Evolutionary conservation across 176 grass and related monocot genomes (phyloP).

Genomic region (Puya raimondii): DNA sequence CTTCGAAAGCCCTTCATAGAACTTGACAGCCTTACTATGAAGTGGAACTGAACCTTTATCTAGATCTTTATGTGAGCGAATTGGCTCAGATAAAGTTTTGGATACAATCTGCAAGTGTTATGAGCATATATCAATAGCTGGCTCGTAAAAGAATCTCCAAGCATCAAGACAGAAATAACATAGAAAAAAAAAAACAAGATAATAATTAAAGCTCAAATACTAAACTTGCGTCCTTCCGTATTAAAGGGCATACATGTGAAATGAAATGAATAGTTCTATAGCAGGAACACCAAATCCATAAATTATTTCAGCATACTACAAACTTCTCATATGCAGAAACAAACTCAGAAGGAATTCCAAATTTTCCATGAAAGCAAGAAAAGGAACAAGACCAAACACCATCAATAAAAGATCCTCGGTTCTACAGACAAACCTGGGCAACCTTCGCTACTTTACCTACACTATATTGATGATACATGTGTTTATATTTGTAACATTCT

Average conservation of each 20-base stretch:
- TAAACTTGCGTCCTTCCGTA: neutral
- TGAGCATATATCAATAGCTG: conserved; percentile 12
- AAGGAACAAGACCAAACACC: too few relatives aligned
- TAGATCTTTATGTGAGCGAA: conserved; percentile 86
- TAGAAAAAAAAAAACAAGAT: neutral
- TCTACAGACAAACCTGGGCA: too few relatives aligned
- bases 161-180: conserved; percentile 4
- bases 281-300: too few relatives aligned
- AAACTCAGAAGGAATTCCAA: too few relatives aligned
- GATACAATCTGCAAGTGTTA: conserved; percentile 72
- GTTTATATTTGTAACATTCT: too few relatives aligned
- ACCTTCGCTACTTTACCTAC: too few relatives aligned
- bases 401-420: too few relatives aligned
- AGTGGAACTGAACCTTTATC: conserved; percentile 62
- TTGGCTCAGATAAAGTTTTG: conserved; percentile 70
- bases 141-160: conserved; percentile 15
- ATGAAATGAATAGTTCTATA: neutral
- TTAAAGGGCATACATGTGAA: neutral
- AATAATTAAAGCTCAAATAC: neutral
- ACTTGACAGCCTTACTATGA: conserved; percentile 81
- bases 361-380: too few relatives aligned
- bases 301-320: too few relatives aligned
- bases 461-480: too few relatives aligned
- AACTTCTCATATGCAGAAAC: too few relatives aligned
- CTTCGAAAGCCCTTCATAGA: conserved; percentile 66